Evolutionary conservation across 176 grass and related monocot genomes (phyloP).

Genomic region (Eleusine coracana): DNA sequence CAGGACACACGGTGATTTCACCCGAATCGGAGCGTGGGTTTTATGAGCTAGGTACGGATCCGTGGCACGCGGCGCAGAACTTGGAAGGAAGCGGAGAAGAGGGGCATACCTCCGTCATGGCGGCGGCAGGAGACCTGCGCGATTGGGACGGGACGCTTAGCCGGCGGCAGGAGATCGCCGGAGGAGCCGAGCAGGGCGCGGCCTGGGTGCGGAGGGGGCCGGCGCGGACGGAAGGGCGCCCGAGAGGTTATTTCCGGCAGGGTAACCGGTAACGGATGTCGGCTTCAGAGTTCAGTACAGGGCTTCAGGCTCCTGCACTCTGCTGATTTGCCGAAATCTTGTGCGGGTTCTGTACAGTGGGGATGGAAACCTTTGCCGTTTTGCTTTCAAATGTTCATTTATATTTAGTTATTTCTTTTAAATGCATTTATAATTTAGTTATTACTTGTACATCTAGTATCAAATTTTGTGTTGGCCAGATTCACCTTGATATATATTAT

Average conservation of each 20-base stretch:
- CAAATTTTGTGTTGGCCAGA: neutral
- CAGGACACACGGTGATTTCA: neutral
- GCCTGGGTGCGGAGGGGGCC: neutral
- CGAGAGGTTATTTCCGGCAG: neutral
- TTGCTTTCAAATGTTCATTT: no score
- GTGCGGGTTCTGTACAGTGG: neutral
- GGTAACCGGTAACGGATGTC: neutral
- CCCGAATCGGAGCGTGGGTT: neutral
- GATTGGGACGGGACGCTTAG: neutral
- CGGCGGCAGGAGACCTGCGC: slow-evolving; percentile 5
- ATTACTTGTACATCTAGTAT: no score
- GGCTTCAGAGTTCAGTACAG: neutral
- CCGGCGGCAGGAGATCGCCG: slow-evolving; percentile 22
- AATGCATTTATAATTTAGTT: no score
- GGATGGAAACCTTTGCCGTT: neutral
- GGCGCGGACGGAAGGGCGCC: neutral
- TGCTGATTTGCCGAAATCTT: neutral
- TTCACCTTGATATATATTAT: neutral
- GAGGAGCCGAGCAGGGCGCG: neutral
- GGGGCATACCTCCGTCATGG: slow-evolving; percentile 58
- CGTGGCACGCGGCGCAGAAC: neutral
- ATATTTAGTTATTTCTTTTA: no score
- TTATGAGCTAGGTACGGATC: neutral
- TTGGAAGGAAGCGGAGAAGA: neutral
- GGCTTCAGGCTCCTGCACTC: neutral